Evolutionary conservation across 2,329 filamentous ascomycete genomes (phyloP), one percentile per base, ranked within the genome.

Genomic region (Rutstroemia sp.): DNA sequence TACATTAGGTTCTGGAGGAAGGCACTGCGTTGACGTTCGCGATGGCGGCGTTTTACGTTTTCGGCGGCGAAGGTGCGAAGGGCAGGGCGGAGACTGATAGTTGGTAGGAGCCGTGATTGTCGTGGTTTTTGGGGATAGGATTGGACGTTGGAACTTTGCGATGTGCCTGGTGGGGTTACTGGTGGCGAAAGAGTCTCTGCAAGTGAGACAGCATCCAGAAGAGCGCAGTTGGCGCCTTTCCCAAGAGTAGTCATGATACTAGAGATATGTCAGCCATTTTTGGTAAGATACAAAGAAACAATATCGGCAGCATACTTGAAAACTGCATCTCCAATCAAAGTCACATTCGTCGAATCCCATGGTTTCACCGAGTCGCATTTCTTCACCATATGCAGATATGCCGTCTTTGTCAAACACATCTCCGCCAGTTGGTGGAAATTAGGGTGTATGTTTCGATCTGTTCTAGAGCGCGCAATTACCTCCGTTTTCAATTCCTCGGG

Each of bases 201-300:
- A 8, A 67, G 60, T 42, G 60, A 61, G 9, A 65, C 47, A 2
- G 65, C 64, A 38, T 67, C 65, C n/a, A 66, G 61, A 9, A 67
- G 47, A 2, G 65, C 65, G 49, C 64, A 67, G 36, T 67, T 67
- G 2, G 64, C 64, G 17, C 65, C 65, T 52, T 65, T 66, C 2
- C 63, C 61, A 12, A 67, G 56, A 51, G 63, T 67, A 0, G 62
- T 67, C 16, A 62, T 60, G 27, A 67, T 67, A 48, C 64, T 66
- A 34, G 16, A 51, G 16, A 10, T 16, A 16, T 6, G 17, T 59
- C 36, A 62, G 57, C 50, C 44, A 45, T 4, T 12, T 34, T 10
- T 12, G 30, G 16, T 21, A 39, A 30, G 7, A 34, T 17, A 5
- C 5, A 8, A 14, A 2, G 12, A 5, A 27, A 9, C 4, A 19